A percentile compares a stretch with the other conserved stretches of the same genome.
Conservation (phyloP, 2,329 filamentous ascomycete species). For the Neospermospora avenae region DNA sequence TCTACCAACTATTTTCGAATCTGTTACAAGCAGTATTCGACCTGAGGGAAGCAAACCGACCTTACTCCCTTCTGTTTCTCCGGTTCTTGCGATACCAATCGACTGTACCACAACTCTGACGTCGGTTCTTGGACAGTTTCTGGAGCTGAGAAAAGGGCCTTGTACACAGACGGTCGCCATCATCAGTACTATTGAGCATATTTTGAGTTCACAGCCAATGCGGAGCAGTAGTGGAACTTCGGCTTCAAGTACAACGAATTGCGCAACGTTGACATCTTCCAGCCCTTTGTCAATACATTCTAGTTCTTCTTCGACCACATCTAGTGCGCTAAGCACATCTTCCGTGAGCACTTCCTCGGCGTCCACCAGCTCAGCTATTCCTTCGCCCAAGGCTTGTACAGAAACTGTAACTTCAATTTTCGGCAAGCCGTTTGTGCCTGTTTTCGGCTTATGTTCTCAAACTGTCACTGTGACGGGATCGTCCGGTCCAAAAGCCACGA, state of each 20-base stretch:
- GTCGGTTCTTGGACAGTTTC: not conserved
- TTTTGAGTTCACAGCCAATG: not conserved
- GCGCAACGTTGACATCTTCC: not conserved
- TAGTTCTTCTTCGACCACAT: not conserved
- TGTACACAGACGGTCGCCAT: not conserved
- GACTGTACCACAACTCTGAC: not conserved
- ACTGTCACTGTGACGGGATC: slow-evolving; percentile 7
- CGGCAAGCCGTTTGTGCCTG: slow-evolving; percentile 1
- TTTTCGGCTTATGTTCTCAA: not conserved
- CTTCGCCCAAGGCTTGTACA: slow-evolving; percentile 2
- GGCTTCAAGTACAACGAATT: not conserved
- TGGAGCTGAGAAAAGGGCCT: not conserved
- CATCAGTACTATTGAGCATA: not conserved
- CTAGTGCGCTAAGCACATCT: not conserved
- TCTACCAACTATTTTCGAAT: not conserved
- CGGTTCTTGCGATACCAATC: not conserved
- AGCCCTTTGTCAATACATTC: not conserved
- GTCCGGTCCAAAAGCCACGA: not conserved
- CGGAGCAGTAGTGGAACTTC: not conserved
- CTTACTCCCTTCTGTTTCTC: not conserved
- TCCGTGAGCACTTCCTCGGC: not conserved
- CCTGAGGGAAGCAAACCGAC: not conserved
- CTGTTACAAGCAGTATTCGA: not conserved
- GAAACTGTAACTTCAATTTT: slow-evolving; percentile 11
- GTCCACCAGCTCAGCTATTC: not conserved